These are phyloP conservation scores for Excoecaria cochinchinensis DNA, from an alignment of 345 rosid species.

Conservation along the genomic window DNA sequence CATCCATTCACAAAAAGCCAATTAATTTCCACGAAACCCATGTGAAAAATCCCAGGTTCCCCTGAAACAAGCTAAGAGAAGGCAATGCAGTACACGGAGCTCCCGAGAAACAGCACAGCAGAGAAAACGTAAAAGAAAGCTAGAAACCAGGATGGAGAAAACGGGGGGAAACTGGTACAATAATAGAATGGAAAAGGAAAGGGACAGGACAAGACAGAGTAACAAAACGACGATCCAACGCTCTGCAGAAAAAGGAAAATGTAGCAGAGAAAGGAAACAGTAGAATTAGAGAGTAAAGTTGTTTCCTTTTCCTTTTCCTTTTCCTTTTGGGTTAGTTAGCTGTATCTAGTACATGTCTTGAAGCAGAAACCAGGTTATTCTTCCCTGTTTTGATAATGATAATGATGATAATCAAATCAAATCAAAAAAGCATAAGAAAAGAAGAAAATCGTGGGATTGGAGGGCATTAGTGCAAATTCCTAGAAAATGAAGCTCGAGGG, in stretches of 20 bases:
- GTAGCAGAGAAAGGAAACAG: neutral
- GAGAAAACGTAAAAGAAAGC: neutral
- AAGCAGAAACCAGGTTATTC: constrained; percentile 32
- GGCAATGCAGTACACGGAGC: constrained; percentile 21
- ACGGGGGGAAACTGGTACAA: constrained; percentile 13
- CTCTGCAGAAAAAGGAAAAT: neutral
- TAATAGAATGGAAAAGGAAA: constrained; percentile 19
- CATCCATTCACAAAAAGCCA: constrained; percentile 6
- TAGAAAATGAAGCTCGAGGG: constrained; percentile 30
- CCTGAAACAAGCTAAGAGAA: constrained; percentile 23
- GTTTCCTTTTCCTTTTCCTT: neutral
- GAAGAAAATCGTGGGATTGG: constrained; percentile 13
- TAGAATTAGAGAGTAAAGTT: neutral
- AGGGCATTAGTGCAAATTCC: constrained; percentile 24
- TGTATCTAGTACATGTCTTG: constrained; percentile 27
- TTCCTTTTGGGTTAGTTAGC: neutral
- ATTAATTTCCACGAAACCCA: constrained; percentile 11
- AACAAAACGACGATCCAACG: constrained; percentile 1
- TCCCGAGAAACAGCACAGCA: neutral
- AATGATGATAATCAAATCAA: constrained; percentile 11
- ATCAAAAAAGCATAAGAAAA: constrained; percentile 12
- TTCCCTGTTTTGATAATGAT: neutral
- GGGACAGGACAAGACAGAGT: constrained; percentile 22
- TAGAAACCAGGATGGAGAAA: neutral
- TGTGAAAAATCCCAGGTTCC: constrained; percentile 23